Evolutionary conservation across 176 grass and related monocot genomes (phyloP).

Genomic region (Dendrocalamus sinicus): DNA sequence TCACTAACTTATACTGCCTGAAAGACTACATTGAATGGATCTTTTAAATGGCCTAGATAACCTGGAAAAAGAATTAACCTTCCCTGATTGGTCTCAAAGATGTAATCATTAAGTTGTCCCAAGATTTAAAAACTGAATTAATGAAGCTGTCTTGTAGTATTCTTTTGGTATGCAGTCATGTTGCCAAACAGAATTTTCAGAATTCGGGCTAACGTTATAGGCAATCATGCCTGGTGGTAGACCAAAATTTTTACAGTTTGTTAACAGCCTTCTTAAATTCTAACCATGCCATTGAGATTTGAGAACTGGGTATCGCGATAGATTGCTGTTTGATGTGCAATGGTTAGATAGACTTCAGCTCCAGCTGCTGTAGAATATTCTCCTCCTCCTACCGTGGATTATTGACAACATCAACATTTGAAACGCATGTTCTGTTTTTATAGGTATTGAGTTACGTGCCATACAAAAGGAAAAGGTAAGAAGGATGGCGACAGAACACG

Average conservation of each 20-base stretch:
- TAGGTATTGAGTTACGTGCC: conserved; percentile 73
- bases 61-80: neutral
- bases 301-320: neutral
- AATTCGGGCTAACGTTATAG: neutral
- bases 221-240: neutral
- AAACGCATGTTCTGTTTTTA: conserved; percentile 26
- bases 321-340: conserved; percentile 7
- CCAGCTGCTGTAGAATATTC: neutral
- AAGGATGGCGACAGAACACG: conserved; percentile 60
- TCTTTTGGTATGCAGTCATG: neutral
- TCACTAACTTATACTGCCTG: neutral
- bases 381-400: neutral
- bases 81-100: conserved; percentile 10
- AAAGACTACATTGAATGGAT: neutral
- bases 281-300: neutral
- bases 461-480: conserved; percentile 75
- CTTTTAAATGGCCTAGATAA: neutral
- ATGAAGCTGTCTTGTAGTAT: neutral
- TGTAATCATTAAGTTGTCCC: neutral
- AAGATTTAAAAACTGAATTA: neutral
- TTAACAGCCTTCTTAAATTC: neutral
- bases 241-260: neutral
- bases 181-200: neutral
- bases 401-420: neutral
- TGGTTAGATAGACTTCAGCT: conserved; percentile 15